Evolutionary conservation across 2,329 filamentous ascomycete species (phyloP).

Genomic region (Pseudogymnoascus sp.): DNA sequence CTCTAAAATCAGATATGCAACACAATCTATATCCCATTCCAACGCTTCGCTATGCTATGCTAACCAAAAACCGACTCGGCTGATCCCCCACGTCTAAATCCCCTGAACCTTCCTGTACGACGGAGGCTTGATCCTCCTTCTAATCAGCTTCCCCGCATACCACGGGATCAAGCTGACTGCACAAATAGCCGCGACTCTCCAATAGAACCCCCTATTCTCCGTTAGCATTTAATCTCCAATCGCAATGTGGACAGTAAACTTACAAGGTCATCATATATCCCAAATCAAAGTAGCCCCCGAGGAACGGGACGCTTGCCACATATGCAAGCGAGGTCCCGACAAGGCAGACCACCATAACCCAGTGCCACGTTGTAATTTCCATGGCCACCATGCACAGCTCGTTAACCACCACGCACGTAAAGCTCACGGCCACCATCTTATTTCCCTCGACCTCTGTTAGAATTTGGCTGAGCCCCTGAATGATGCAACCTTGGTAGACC

Average conservation of each 20-base stretch:
- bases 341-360: slow-evolving; percentile 78
- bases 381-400: slow-evolving; percentile 96
- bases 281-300: slow-evolving; percentile 84
- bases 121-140: slow-evolving; percentile 78
- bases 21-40: background rate
- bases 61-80: background rate
- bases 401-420: slow-evolving; percentile 86
- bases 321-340: slow-evolving; percentile 78
- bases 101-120: slow-evolving; percentile 90
- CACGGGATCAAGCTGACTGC: slow-evolving; percentile 78
- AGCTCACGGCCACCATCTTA: slow-evolving; percentile 81
- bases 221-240: slow-evolving; percentile 19
- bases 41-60: slow-evolving; percentile 4
- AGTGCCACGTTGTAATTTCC: slow-evolving; percentile 95
- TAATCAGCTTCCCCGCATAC: slow-evolving; percentile 78
- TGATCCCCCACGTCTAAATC: slow-evolving; percentile 29
- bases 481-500: slow-evolving; percentile 90
- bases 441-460: slow-evolving; percentile 69
- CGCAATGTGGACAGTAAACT: slow-evolving; percentile 24
- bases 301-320: slow-evolving; percentile 73
- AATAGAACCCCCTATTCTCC: slow-evolving; percentile 64
- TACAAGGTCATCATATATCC: slow-evolving; percentile 65
- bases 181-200: slow-evolving; percentile 75
- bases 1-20: background rate
- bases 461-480: slow-evolving; percentile 88